A percentile compares a stretch with the other conserved stretches of the same genome.
Evolutionary conservation across 2,329 filamentous ascomycete species (phyloP).

Genomic region (Aspergillus sp.): DNA sequence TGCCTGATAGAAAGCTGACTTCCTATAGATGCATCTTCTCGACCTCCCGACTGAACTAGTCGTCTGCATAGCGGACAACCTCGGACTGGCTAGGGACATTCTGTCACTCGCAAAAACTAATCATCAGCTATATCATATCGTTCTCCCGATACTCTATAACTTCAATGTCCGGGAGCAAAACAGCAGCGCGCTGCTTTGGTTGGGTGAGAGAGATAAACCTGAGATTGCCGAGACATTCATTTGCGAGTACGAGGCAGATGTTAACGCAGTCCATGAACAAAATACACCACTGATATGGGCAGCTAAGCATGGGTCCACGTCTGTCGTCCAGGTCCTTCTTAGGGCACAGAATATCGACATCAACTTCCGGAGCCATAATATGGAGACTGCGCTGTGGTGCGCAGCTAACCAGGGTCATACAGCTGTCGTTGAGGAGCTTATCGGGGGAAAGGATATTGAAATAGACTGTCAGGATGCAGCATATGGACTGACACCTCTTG

Average conservation of each 20-base stretch:
- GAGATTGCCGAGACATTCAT: too few relatives aligned
- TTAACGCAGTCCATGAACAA: too few relatives aligned
- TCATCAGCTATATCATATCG: neutral
- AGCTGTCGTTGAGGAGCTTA: neutral
- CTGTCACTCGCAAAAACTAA: neutral
- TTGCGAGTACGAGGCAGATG: too few relatives aligned
- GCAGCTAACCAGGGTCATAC: neutral
- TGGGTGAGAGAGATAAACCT: too few relatives aligned
- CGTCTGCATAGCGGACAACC: neutral
- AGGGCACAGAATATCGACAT: neutral
- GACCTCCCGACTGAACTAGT: neutral
- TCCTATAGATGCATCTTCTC: neutral
- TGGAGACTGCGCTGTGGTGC: neutral
- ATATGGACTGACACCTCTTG: neutral
- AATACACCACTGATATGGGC: neutral
- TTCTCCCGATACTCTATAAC: neutral
- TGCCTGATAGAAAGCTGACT: neutral
- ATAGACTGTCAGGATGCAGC: neutral
- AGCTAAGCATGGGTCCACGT: neutral
- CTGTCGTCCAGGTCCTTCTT: neutral
- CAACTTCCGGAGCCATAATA: neutral
- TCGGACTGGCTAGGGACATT: neutral
- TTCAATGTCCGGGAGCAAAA: neutral
- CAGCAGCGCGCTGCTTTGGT: too few relatives aligned
- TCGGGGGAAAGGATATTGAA: neutral